Conservation (phyloP, 192 early-diverging fungal species). For the Mortierella antarctica region DNA sequence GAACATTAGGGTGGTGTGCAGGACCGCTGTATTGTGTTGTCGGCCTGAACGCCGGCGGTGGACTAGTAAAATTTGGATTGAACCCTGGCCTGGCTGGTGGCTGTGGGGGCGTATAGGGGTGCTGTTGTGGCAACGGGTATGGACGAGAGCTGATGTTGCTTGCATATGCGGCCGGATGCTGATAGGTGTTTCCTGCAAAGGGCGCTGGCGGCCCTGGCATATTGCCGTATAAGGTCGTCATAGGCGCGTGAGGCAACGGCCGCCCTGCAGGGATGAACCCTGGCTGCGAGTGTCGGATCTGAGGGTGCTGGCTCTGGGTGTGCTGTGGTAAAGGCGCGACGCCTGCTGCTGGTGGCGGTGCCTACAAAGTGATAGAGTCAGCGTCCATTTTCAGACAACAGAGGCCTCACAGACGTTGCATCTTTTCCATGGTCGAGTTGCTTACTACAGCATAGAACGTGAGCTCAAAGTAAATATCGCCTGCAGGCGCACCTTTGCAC, state of each 20-base stretch:
- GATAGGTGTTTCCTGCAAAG: constrained; percentile 32
- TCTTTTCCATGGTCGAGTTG: not conserved
- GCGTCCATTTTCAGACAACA: not conserved
- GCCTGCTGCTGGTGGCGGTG: constrained; percentile 2
- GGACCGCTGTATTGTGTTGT: constrained; percentile 23
- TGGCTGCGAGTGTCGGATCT: constrained; percentile 19
- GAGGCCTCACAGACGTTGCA: not conserved
- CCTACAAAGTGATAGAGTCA: not conserved
- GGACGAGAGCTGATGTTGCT: not conserved
- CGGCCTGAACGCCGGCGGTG: constrained; percentile 15
- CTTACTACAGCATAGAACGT: constrained; percentile 65
- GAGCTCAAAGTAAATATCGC: constrained; percentile 65
- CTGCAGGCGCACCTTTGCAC: constrained; percentile 54
- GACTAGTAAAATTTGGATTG: constrained; percentile 23
- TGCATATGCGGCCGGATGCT: not conserved
- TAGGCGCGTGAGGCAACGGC: constrained; percentile 19
- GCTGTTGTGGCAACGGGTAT: not conserved
- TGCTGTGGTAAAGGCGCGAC: constrained; percentile 11
- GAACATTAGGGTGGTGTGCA: not conserved
- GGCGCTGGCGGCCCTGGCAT: constrained; percentile 23
- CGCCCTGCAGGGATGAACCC: constrained; percentile 12
- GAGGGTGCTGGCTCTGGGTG: constrained; percentile 8
- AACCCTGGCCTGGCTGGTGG: constrained; percentile 11
- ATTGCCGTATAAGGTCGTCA: not conserved
- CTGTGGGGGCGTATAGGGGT: not conserved